These are phyloP conservation scores for Beauveria sp. DNA, from an alignment of 2,329 filamentous ascomycete species.

Conservation along the genomic window DNA sequence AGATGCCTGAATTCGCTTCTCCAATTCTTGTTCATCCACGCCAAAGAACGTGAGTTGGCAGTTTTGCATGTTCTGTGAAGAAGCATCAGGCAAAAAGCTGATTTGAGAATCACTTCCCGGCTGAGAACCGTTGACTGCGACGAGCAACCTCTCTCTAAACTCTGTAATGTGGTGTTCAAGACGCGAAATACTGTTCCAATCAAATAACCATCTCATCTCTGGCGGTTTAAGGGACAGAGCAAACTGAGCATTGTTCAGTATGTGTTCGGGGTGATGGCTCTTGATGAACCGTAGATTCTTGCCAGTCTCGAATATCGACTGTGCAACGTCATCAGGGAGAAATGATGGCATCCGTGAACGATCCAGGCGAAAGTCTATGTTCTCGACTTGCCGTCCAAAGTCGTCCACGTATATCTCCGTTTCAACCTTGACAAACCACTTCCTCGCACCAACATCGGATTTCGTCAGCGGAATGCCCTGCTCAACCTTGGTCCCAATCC, in stretches of 20 bases:
- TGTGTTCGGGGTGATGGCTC: constrained; percentile 62
- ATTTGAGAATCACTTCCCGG: not conserved
- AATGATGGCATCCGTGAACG: constrained; percentile 62
- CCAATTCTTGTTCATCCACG: constrained; percentile 37
- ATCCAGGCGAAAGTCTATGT: constrained; percentile 56
- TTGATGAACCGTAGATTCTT: constrained; percentile 67
- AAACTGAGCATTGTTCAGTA: constrained; percentile 48
- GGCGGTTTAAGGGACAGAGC: constrained; percentile 44
- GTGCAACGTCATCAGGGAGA: constrained; percentile 60
- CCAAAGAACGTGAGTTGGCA: constrained; percentile 39
- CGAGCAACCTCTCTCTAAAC: constrained; percentile 25
- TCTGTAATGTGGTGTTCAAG: constrained; percentile 51
- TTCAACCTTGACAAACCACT: constrained; percentile 55
- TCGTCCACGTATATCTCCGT: constrained; percentile 49
- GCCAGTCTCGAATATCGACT: constrained; percentile 71
- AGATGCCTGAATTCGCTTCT: constrained; percentile 41
- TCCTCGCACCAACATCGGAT: constrained; percentile 33
- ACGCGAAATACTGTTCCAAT: constrained; percentile 59
- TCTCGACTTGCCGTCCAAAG: constrained; percentile 47
- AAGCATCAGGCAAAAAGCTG: too few relatives aligned
- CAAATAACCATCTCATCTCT: constrained; percentile 58
- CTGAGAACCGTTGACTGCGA: constrained; percentile 15
- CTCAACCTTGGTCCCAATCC: constrained; percentile 63
- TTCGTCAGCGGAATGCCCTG: constrained; percentile 46
- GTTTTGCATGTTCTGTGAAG: not conserved